Evolutionary conservation across 192 early-diverging fungal genomes (phyloP), one percentile per base, ranked within the genome.

Genomic region (Gigaspora rosea): DNA sequence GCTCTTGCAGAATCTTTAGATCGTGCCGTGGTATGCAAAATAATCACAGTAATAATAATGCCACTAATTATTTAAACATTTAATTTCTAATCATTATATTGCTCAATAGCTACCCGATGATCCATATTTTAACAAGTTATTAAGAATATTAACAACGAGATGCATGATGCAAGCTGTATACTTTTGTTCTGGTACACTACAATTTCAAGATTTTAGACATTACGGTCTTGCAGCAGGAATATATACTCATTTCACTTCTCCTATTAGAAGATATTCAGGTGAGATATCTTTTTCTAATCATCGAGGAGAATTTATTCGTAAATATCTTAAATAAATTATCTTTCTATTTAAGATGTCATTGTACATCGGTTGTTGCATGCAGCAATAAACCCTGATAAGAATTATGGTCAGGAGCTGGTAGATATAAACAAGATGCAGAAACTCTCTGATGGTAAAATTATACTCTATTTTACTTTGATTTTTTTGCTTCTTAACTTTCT

Each of bases 111-210:
- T 92, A 67, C 87, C 92, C 8, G 73, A 86, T 0, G 95, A 99
- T 75, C 93, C 98, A 11, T 98, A 98, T 79, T 95, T 99, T 76
- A 99, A 98, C 89, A 96, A 95, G 66, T 83, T 99, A 61, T 86
- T 99, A 64, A 91, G 98, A 73, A 98, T 99, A 71, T 88, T 91
- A 89, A 94, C 84, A 52, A 93, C 87, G 7, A 92, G 97, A 72
- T 97, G 96, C 68, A 99, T 99, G 98, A 95, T 96, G 93, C 95
- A 96, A 79, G 98, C 98, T 5, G 84, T 90, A n/a, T 99, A 99
- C 78, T 99, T 99, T 84, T 95, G 92, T 63, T 95, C 96, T 1
- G 95, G 95, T 27, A 90, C 91, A 8, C 79, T 92, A n/a, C 71
- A 86, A 0, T 82, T 86, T 67, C 75, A 80, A 18, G 80, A 87